A percentile compares a stretch with the other conserved stretches of the same genome.
These are phyloP conservation scores for Xanthoceras sorbifolium DNA, from an alignment of 345 rosid genomes.

Conservation along the genomic window DNA sequence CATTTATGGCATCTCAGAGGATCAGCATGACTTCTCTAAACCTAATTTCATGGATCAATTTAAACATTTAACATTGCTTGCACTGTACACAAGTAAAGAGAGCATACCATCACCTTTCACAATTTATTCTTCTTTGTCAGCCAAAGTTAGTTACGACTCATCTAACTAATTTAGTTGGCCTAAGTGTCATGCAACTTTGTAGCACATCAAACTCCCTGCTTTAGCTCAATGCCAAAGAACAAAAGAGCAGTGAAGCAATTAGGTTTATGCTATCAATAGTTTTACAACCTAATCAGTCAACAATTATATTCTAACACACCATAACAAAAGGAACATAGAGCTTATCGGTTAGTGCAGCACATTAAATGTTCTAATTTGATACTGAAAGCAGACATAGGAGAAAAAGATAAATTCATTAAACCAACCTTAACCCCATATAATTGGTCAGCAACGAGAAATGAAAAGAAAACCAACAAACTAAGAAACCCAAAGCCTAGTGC, in stretches of 20 bases:
- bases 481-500: constrained; percentile 64
- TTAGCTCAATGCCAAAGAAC: background rate
- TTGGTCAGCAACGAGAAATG: constrained; percentile 50
- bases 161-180: too few species aligned
- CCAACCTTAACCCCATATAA: constrained; percentile 57
- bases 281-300: background rate
- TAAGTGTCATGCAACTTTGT: too few species aligned
- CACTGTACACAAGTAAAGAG: too few species aligned
- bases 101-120: too few species aligned
- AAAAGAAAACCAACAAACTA: constrained; percentile 49
- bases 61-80: too few species aligned
- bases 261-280: background rate
- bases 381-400: constrained; percentile 11
- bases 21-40: too few species aligned
- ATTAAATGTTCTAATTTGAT: background rate
- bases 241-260: background rate
- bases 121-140: too few species aligned
- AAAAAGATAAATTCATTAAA: constrained; percentile 9
- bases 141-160: too few species aligned
- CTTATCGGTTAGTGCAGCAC: too few species aligned
- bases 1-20: too few species aligned
- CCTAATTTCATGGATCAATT: too few species aligned
- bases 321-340: background rate
- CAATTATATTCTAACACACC: background rate
- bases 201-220: background rate